A percentile compares a stretch with the other conserved stretches of the same genome.
phyloP scores from a whole-genome alignment of 2,329 filamentous ascomycete species.

The Didymella pinodella region DNA sequence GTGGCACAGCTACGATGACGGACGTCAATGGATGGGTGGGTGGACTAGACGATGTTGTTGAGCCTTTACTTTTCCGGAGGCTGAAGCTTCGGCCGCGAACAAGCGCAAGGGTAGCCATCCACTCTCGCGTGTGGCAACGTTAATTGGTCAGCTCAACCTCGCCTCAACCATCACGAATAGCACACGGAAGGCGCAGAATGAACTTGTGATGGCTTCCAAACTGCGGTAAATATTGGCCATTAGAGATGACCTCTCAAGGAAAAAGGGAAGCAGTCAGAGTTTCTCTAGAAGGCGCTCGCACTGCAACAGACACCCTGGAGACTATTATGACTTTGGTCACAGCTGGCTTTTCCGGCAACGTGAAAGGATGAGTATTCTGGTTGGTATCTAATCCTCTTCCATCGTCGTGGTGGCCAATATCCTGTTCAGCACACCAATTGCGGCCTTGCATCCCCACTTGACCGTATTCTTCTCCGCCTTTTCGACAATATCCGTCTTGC shows the following conservation, averaged over 20 bases:
- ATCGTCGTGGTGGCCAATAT: conserved; percentile 43
- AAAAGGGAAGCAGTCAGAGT: too few species aligned
- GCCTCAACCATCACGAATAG: conserved; percentile 12
- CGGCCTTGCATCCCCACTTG: conserved; percentile 53
- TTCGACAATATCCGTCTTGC: conserved; percentile 65
- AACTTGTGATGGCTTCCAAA: neutral
- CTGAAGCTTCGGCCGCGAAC: conserved; percentile 29
- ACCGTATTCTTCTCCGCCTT: conserved; percentile 62
- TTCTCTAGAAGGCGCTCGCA: too few species aligned
- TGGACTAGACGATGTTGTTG: conserved; percentile 47
- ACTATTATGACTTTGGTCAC: too few species aligned
- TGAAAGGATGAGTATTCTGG: neutral
- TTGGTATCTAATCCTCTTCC: conserved; percentile 49
- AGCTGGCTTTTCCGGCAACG: too few species aligned
- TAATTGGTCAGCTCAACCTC: conserved; percentile 17
- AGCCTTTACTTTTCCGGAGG: conserved; percentile 21
- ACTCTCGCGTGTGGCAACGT: conserved; percentile 10
- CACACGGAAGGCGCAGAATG: conserved; percentile 1
- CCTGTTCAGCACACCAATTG: conserved; percentile 49
- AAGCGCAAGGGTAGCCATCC: conserved; percentile 24
- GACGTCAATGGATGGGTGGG: conserved; percentile 51
- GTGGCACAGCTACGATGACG: conserved; percentile 40
- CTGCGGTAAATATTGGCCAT: too few species aligned
- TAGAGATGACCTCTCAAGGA: too few species aligned
- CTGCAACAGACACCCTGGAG: too few species aligned